Conservation (phyloP, 2,329 filamentous ascomycete species). For the Dactylellina leptospora region DNA sequence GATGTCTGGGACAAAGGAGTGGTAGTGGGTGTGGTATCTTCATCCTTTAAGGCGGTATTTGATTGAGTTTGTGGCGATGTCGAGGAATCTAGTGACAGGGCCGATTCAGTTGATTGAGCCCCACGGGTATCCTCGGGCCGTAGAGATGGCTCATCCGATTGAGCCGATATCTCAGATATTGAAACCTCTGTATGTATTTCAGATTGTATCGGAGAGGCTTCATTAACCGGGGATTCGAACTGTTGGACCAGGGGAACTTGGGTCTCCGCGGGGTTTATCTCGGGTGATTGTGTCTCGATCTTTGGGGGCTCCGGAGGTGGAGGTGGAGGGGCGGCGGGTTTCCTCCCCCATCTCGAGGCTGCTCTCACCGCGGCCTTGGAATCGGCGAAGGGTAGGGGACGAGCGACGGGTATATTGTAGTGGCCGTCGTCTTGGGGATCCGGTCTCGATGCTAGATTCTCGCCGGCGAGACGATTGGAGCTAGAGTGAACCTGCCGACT, state of each 20-base stretch:
- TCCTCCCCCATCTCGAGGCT: slow-evolving; percentile 34
- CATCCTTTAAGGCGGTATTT: neutral
- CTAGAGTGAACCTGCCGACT: slow-evolving; percentile 42
- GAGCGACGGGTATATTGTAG: slow-evolving; percentile 13
- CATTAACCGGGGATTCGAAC: neutral
- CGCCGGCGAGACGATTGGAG: slow-evolving; percentile 38
- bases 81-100: neutral
- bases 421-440: slow-evolving; percentile 26
- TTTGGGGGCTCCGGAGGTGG: slow-evolving; percentile 15
- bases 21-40: neutral
- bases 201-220: neutral
- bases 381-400: slow-evolving; percentile 23
- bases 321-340: slow-evolving; percentile 5
- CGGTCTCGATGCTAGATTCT: slow-evolving; percentile 32
- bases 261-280: neutral
- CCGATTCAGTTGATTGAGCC: neutral
- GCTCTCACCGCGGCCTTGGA: slow-evolving; percentile 10
- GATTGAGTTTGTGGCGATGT: neutral
- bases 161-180: neutral
- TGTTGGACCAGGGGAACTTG: neutral
- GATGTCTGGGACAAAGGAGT: too few relatives aligned
- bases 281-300: neutral
- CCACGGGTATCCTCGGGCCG: neutral
- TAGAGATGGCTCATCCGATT: neutral
- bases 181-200: neutral